Evolutionary conservation across 2,329 filamentous ascomycete genomes (phyloP).

Genomic region (Seiridium unicorne): DNA sequence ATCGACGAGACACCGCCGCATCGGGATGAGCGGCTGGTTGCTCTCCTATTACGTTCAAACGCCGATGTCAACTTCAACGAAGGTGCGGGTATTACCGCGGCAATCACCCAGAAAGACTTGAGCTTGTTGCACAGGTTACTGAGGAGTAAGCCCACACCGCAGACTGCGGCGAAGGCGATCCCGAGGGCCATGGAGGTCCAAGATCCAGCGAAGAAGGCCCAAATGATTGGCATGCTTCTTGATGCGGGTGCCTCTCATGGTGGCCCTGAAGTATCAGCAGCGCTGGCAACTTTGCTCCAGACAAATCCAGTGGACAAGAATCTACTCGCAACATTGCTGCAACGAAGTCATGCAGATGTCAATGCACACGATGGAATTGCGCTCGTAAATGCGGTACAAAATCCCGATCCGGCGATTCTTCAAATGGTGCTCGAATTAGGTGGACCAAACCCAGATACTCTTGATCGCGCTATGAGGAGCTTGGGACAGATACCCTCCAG

Average conservation of each 20-base stretch:
- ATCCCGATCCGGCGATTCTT: constrained; percentile 46
- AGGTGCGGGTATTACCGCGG: constrained; percentile 45
- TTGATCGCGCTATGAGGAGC: constrained; percentile 40
- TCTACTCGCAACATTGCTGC: constrained; percentile 46
- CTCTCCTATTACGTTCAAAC: constrained; percentile 48
- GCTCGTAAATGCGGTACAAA: constrained; percentile 35
- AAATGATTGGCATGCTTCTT: constrained; percentile 48
- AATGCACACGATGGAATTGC: constrained; percentile 46
- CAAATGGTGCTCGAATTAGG: constrained; percentile 46
- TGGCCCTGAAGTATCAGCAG: constrained; percentile 38
- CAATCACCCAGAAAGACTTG: constrained; percentile 48
- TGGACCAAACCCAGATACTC: constrained; percentile 40
- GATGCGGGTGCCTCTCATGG: constrained; percentile 42
- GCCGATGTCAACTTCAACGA: constrained; percentile 55
- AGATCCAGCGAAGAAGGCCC: constrained; percentile 39
- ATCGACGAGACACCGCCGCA: constrained; percentile 45
- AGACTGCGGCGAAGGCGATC: constrained; percentile 47
- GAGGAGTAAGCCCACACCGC: constrained; percentile 41
- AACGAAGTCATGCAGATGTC: constrained; percentile 51
- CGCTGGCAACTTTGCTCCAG: constrained; percentile 40
- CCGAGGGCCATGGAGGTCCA: constrained; percentile 43
- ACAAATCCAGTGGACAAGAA: constrained; percentile 48
- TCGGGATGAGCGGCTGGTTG: constrained; percentile 51
- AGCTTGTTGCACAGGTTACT: constrained; percentile 44
- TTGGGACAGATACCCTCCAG: constrained; percentile 42